A percentile compares a stretch with the other conserved stretches of the same genome.
Evolutionary conservation across 2,329 filamentous ascomycete genomes (phyloP).

Genomic region (Aureobasidium leucospermi): DNA sequence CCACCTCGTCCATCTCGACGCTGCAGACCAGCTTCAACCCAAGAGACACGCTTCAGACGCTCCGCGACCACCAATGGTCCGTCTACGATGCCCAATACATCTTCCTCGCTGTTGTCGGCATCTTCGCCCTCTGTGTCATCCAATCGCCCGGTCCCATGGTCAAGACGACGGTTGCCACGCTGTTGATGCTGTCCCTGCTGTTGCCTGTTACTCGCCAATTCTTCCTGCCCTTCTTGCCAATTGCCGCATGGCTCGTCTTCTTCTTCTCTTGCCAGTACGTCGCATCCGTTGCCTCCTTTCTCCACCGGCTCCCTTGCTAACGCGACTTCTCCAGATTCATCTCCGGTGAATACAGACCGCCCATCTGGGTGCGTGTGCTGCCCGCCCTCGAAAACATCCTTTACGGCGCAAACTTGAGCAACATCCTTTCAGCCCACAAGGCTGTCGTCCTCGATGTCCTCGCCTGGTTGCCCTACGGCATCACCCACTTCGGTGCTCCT

Average conservation of each 20-base stretch:
- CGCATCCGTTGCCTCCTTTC: background rate
- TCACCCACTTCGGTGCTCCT: conserved; percentile 83
- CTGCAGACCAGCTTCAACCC: conserved; percentile 79
- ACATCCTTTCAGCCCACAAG: conserved; percentile 87
- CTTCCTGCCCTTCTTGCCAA: conserved; percentile 77
- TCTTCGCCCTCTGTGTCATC: conserved; percentile 79
- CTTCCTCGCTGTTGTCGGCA: conserved; percentile 62
- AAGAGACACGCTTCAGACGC: conserved; percentile 64
- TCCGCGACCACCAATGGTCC: conserved; percentile 73
- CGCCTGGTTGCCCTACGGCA: conserved; percentile 88
- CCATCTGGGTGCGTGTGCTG: conserved; percentile 92
- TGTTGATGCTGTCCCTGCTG: conserved; percentile 62
- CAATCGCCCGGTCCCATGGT: conserved; percentile 68
- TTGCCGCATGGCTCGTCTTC: conserved; percentile 80
- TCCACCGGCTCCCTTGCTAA: background rate
- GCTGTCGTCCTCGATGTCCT: conserved; percentile 75
- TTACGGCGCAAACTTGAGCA: conserved; percentile 91
- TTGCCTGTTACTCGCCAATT: conserved; percentile 86
- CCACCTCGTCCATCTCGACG: conserved; percentile 64
- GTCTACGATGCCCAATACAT: conserved; percentile 80
- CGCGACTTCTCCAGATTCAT: conserved; percentile 60
- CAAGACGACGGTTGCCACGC: conserved; percentile 65
- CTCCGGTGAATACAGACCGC: conserved; percentile 76
- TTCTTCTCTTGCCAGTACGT: conserved; percentile 91
- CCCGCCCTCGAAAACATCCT: conserved; percentile 93